Conservation (phyloP, 495 filamentous ascomycete genomes). For the Immersiella caudata region DNA sequence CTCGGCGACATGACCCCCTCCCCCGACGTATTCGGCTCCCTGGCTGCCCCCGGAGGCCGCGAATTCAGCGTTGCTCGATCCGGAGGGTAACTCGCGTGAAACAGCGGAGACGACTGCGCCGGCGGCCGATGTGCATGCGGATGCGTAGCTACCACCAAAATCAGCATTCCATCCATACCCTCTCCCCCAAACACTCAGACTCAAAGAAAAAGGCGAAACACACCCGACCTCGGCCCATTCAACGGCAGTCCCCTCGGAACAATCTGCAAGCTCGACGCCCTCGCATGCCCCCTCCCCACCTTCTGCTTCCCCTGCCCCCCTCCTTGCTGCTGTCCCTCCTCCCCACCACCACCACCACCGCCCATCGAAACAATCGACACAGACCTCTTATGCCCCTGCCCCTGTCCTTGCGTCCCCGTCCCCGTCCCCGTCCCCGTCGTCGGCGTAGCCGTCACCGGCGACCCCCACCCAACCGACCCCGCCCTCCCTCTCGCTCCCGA, state of each 20-base stretch:
- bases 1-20: conserved; percentile 28
- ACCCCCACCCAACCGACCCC: conserved; percentile 34
- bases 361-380: conserved; percentile 95
- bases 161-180: conserved; percentile 11
- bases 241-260: conserved; percentile 55
- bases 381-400: conserved; percentile 65
- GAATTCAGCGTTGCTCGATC: conserved; percentile 39
- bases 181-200: background rate
- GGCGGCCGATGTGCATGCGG: conserved; percentile 41
- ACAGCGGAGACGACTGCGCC: conserved; percentile 46
- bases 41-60: conserved; percentile 41
- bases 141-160: conserved; percentile 39
- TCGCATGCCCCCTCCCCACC: conserved; percentile 65
- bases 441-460: conserved; percentile 15
- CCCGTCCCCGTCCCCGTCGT: conserved; percentile 31
- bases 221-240: conserved; percentile 39
- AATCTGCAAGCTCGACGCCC: conserved; percentile 84
- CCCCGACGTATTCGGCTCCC: conserved; percentile 45
- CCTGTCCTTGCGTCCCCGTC: background rate
- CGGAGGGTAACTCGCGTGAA: conserved; percentile 53
- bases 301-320: conserved; percentile 38
- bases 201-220: conserved; percentile 4
- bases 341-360: conserved; percentile 13
- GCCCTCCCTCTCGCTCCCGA: conserved; percentile 34
- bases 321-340: conserved; percentile 7